These are phyloP conservation scores for Trichoderma sp. DNA, from an alignment of 2,329 filamentous ascomycete genomes.

Conservation along the genomic window DNA sequence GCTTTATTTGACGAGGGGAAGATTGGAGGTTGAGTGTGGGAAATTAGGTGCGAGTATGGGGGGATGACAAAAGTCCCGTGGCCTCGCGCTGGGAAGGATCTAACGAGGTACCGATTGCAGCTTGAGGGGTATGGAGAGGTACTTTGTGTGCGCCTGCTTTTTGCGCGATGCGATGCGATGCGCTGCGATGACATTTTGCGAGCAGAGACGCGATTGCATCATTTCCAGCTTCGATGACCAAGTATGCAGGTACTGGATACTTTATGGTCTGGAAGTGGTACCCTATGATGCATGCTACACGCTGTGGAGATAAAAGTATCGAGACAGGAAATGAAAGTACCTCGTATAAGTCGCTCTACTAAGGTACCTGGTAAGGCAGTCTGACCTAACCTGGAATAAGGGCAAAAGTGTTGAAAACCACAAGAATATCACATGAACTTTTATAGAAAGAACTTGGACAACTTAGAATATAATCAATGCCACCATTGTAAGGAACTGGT, in stretches of 20 bases:
- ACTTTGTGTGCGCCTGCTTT: neutral
- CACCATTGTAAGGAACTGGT: neutral
- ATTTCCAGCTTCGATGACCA: neutral
- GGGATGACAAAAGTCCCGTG: neutral
- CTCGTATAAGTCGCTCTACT: neutral
- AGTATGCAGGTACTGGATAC: neutral
- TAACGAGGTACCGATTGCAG: neutral
- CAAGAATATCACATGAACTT: neutral
- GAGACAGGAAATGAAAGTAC: neutral
- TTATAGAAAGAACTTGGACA: neutral
- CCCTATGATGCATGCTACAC: neutral
- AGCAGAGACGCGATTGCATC: conserved; percentile 16
- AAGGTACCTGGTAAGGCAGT: neutral
- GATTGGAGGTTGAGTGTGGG: neutral
- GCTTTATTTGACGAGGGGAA: neutral
- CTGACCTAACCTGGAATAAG: neutral
- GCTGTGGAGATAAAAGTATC: neutral
- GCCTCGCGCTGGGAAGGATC: neutral
- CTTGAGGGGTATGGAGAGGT: neutral
- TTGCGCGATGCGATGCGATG: neutral
- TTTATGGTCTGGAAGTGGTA: neutral
- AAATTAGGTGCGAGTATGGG: neutral
- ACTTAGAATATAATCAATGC: neutral
- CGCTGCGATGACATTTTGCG: neutral
- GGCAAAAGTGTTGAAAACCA: neutral